A percentile compares a stretch with the other conserved stretches of the same genome.
These are phyloP conservation scores for Mortierella sp. DNA, from an alignment of 371 early-diverging fungal species.

Conservation along the genomic window DNA sequence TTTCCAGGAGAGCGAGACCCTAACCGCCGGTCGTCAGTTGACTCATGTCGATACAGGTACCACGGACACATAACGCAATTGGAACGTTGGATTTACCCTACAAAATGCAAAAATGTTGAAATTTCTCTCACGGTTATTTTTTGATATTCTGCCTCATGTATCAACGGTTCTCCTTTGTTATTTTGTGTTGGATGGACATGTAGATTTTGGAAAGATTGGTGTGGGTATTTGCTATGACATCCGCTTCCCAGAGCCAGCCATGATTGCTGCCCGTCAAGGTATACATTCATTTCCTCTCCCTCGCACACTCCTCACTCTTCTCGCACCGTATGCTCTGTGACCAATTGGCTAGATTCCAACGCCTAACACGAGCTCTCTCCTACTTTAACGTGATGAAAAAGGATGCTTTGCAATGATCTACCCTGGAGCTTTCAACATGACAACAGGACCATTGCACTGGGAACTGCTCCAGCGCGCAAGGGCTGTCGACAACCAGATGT, in stretches of 20 bases:
- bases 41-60: constrained; percentile 86
- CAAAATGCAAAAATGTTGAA: constrained; percentile 1
- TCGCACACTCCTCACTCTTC: neutral
- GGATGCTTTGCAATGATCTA: constrained; percentile 95
- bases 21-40: constrained; percentile 80
- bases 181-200: neutral
- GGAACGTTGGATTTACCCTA: neutral
- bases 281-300: neutral
- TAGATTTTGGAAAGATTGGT: constrained; percentile 88
- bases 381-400: neutral
- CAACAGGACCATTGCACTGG: constrained; percentile 97
- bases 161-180: neutral
- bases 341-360: neutral
- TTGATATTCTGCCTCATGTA: neutral
- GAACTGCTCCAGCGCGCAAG: constrained; percentile 92
- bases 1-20: constrained; percentile 92
- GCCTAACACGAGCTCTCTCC: neutral
- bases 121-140: constrained; percentile 14
- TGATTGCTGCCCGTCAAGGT: constrained; percentile 89
- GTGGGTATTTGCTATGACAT: constrained; percentile 98
- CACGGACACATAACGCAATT: neutral
- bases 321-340: too few relatives aligned
- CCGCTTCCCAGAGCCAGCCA: constrained; percentile 94
- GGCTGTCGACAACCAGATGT: constrained; percentile 83
- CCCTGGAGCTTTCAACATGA: constrained; percentile 97